Evolutionary conservation across 306 rosid species (phyloP).

Genomic region (peach (Prunus persica)): Prunus_persica_NCBIv2 NC_034016.1:22263001-22263500

Average conservation of each 20-base stretch:
- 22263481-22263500: slow-evolving; percentile 27
- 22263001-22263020: slow-evolving; percentile 79
- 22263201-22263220: slow-evolving; percentile 41
- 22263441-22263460: slow-evolving; percentile 33
- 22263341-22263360: too few species aligned
- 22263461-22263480: slow-evolving; percentile 11
- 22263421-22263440: slow-evolving; percentile 30
- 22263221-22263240: slow-evolving; percentile 42
- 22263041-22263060: slow-evolving; percentile 70
- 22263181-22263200: slow-evolving; percentile 37
- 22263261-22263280: not conserved
- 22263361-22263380: not conserved
- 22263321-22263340: too few species aligned
- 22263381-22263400: slow-evolving; percentile 19
- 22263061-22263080: slow-evolving; percentile 51
- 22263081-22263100: not conserved
- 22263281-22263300: not conserved
- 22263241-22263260: slow-evolving; percentile 5
- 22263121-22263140: not conserved
- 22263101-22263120: not conserved
- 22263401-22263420: slow-evolving; percentile 23
- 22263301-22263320: not conserved
- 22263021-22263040: slow-evolving; percentile 69
- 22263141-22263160: slow-evolving; percentile 10
- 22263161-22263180: slow-evolving; percentile 59